These are phyloP conservation scores for Colletotrichum trifolii DNA, from an alignment of 2,329 filamentous ascomycete genomes.

Conservation along the genomic window DNA sequence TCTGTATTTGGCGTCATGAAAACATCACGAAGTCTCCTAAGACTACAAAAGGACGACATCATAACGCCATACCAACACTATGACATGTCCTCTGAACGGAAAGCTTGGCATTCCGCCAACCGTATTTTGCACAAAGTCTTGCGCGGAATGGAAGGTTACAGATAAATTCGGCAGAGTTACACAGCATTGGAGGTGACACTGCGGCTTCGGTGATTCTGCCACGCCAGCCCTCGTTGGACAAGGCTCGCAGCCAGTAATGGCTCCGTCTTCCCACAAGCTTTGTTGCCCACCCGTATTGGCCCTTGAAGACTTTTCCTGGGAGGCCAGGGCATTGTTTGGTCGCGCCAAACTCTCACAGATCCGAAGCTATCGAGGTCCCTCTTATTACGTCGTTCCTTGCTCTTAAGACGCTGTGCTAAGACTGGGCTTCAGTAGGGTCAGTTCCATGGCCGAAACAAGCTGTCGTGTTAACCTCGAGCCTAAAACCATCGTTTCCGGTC, in stretches of 20 bases:
- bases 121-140: neutral
- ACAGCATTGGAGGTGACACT: constrained; percentile 24
- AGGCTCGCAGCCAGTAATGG: constrained; percentile 17
- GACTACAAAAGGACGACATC: no score
- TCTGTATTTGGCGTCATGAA: no score
- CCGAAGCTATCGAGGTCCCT: neutral
- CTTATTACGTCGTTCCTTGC: constrained; percentile 6
- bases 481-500: neutral
- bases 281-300: constrained; percentile 7
- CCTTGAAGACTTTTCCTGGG: constrained; percentile 8
- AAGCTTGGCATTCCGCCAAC: no score
- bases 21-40: no score
- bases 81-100: no score
- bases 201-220: constrained; percentile 10
- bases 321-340: constrained; percentile 24
- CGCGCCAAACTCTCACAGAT: constrained; percentile 2
- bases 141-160: neutral
- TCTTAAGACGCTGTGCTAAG: constrained; percentile 2
- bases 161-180: constrained; percentile 14
- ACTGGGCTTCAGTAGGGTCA: neutral
- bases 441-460: no score
- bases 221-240: constrained; percentile 18
- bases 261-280: constrained; percentile 22
- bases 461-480: neutral
- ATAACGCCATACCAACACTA: no score